These are phyloP conservation scores for Aspergillus melleus DNA, from an alignment of 2,329 filamentous ascomycete species.

Conservation along the genomic window DNA sequence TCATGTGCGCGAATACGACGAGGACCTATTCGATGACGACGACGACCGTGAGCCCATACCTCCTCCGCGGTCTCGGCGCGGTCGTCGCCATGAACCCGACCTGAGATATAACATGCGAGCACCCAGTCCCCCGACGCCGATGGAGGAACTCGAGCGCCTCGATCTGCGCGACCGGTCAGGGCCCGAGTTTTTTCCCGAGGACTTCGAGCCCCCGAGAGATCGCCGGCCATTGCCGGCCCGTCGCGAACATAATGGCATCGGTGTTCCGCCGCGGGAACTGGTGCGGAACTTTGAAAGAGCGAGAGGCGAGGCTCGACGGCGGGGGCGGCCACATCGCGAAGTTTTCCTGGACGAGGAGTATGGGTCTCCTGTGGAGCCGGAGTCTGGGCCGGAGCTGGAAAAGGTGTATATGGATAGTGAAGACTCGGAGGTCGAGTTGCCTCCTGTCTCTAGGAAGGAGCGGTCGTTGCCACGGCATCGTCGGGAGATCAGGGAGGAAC, in stretches of 20 bases:
- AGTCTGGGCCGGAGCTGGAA: constrained; percentile 1
- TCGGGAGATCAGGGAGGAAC: constrained; percentile 4
- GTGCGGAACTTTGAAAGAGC: constrained; percentile 3
- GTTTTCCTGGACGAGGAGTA: constrained; percentile 10
- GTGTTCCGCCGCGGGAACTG: constrained; percentile 10
- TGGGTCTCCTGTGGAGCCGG: constrained; percentile 10
- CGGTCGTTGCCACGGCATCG: constrained; percentile 9
- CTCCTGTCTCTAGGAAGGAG: constrained; percentile 3
- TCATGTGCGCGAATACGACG: constrained; percentile 31
- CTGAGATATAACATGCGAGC: constrained; percentile 25
- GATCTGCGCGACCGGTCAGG: constrained; percentile 3
- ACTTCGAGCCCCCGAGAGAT: constrained; percentile 27
- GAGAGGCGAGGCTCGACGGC: neutral
- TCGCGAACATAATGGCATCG: constrained; percentile 31
- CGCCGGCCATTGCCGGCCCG: constrained; percentile 10
- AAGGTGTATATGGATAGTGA: constrained; percentile 15
- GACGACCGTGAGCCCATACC: constrained; percentile 27
- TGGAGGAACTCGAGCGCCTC: constrained; percentile 42
- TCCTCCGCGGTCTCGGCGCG: constrained; percentile 24
- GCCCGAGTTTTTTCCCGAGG: constrained; percentile 35
- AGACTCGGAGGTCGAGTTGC: constrained; percentile 15
- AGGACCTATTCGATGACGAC: constrained; percentile 28
- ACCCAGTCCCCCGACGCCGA: constrained; percentile 41
- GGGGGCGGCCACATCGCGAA: neutral
- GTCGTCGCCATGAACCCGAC: constrained; percentile 30